phyloP scores from a whole-genome alignment of 345 rosid species.

The Heritiera fomes region DNA sequence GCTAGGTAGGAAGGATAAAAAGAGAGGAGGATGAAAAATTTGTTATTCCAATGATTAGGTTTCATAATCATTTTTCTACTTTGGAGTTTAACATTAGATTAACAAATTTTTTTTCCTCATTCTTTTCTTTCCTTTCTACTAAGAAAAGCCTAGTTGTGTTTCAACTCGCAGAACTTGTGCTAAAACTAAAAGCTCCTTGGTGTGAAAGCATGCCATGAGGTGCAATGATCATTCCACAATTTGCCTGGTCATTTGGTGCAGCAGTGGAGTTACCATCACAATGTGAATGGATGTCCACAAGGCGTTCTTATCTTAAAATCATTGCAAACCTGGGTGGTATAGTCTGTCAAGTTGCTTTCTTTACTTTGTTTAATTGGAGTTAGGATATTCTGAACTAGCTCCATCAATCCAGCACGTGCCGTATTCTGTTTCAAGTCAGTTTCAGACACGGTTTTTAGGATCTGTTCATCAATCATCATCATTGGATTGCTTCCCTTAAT shows the following conservation, averaged over 20 bases:
- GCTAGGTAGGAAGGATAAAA: too few species aligned
- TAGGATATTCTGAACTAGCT: not conserved
- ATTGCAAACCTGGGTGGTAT: conserved; percentile 2
- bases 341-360: not conserved
- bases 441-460: not conserved
- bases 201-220: not conserved
- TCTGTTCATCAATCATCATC: not conserved
- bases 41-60: too few species aligned
- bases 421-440: not conserved
- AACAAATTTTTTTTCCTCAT: too few species aligned
- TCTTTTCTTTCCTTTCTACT: too few species aligned
- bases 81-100: too few species aligned
- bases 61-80: too few species aligned
- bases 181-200: not conserved
- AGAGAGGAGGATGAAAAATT: too few species aligned
- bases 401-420: not conserved
- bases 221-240: not conserved
- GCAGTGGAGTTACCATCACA: conserved; percentile 3
- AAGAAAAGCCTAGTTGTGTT: not conserved
- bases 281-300: not conserved
- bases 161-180: not conserved
- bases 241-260: not conserved
- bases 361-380: not conserved
- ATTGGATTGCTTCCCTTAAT: not conserved
- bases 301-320: not conserved